phyloP scores from a whole-genome alignment of 192 early-diverging fungal species.

The Coemansia sp. region DNA sequence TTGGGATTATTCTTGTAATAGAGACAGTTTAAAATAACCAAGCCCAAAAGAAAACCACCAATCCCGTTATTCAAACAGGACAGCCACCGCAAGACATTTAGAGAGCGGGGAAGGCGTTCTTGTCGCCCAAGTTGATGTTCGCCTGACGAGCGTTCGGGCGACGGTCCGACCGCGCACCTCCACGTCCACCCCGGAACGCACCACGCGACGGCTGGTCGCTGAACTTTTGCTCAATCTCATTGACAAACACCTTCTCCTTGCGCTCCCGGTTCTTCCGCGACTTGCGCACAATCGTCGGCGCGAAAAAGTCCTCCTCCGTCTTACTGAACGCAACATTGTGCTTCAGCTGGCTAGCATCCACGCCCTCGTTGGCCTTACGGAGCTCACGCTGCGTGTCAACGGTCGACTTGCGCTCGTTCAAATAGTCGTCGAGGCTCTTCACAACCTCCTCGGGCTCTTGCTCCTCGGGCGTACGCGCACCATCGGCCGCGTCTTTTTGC shows the following conservation, averaged over 20 bases:
- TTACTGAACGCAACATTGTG: conserved; percentile 66
- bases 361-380: conserved; percentile 86
- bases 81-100: not conserved
- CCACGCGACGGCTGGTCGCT: conserved; percentile 58
- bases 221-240: conserved; percentile 78
- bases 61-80: too few relatives aligned
- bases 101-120: conserved; percentile 69
- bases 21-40: too few relatives aligned
- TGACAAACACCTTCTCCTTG: conserved; percentile 71
- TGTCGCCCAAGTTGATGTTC: conserved; percentile 65
- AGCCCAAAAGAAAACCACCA: too few relatives aligned
- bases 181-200: conserved; percentile 57
- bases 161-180: conserved; percentile 50
- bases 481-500: conserved; percentile 41
- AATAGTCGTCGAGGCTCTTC: conserved; percentile 87
- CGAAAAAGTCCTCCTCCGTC: conserved; percentile 71
- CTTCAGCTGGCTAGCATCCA: conserved; percentile 83
- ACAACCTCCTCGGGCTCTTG: conserved; percentile 69
- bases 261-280: conserved; percentile 62
- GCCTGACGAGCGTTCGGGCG: conserved; percentile 49
- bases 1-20: too few relatives aligned
- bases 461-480: conserved; percentile 28
- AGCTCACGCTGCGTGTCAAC: conserved; percentile 59
- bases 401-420: conserved; percentile 62
- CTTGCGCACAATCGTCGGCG: conserved; percentile 54